Conservation (phyloP, 202 grass and related monocot genomes). For the Musa balbisiana region DNA sequence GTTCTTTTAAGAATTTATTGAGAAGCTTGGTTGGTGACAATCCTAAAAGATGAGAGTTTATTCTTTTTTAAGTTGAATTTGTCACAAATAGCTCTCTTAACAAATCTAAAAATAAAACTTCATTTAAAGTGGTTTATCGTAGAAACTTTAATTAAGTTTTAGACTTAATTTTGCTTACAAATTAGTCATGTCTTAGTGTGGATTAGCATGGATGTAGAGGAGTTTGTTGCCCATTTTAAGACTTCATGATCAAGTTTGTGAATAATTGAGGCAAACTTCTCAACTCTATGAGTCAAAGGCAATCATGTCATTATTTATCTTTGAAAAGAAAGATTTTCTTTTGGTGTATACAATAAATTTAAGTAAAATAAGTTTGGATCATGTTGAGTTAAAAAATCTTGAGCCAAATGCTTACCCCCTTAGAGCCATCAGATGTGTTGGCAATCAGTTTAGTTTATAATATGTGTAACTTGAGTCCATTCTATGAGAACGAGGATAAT, state of each 20-base stretch:
- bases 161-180: background rate
- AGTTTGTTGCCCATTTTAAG: background rate
- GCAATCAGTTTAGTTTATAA: background rate
- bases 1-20: background rate
- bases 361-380: background rate
- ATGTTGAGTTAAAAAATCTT: background rate
- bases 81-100: too few relatives aligned
- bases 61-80: background rate
- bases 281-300: background rate
- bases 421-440: background rate
- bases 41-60: background rate
- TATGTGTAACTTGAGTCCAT: background rate
- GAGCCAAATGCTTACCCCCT: background rate
- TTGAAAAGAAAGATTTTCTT: background rate
- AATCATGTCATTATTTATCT: background rate
- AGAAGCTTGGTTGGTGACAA: background rate
- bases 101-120: background rate
- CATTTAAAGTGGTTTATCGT: background rate
- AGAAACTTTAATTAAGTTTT: background rate
- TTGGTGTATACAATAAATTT: background rate
- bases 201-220: background rate
- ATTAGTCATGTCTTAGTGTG: background rate
- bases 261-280: background rate
- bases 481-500: background rate
- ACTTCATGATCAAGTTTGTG: background rate